A percentile compares a stretch with the other conserved stretches of the same genome.
phyloP scores from a whole-genome alignment of 306 rosid genomes.

The Begonia loranthoides region DNA sequence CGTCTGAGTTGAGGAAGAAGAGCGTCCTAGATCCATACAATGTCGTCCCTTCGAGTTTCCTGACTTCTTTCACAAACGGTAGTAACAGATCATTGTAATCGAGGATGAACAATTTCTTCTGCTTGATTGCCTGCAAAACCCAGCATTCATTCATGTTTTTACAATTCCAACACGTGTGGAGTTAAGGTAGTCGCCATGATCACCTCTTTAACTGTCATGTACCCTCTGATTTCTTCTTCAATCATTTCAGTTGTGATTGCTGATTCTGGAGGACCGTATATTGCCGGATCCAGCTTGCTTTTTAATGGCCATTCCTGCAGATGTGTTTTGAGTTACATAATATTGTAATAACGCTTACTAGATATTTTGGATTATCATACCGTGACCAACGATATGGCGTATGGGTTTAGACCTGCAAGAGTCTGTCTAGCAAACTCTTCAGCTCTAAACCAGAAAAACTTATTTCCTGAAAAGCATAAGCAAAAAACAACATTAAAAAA shows the following conservation, averaged over 20 bases:
- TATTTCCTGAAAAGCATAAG: slow-evolving; percentile 19
- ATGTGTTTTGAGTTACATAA: too few species aligned
- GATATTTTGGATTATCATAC: slow-evolving; percentile 16
- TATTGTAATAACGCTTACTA: too few species aligned
- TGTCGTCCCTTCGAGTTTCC: slow-evolving; percentile 46
- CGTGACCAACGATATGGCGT: slow-evolving; percentile 17
- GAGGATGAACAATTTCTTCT: slow-evolving; percentile 52
- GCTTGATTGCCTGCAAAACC: slow-evolving; percentile 41
- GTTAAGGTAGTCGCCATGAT: too few species aligned
- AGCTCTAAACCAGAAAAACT: slow-evolving; percentile 25
- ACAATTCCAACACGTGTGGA: too few species aligned
- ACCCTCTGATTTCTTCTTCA: slow-evolving; percentile 44
- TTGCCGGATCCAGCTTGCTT: slow-evolving; percentile 49
- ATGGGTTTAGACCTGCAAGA: slow-evolving; percentile 36
- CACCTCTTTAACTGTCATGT: slow-evolving; percentile 40
- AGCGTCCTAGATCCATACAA: slow-evolving; percentile 67
- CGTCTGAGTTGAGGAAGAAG: slow-evolving; percentile 36
- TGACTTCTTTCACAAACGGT: slow-evolving; percentile 50
- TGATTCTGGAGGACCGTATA: slow-evolving; percentile 63
- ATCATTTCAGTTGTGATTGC: slow-evolving; percentile 45
- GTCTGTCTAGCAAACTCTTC: slow-evolving; percentile 39
- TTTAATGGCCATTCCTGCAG: slow-evolving; percentile 84
- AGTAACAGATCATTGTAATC: slow-evolving; percentile 73
- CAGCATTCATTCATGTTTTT: too few species aligned
- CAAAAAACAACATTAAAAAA: too few species aligned